These are phyloP conservation scores for Phytophthora fragariae DNA, from an alignment of 352 stramenopile genomes.

Conservation along the genomic window DNA sequence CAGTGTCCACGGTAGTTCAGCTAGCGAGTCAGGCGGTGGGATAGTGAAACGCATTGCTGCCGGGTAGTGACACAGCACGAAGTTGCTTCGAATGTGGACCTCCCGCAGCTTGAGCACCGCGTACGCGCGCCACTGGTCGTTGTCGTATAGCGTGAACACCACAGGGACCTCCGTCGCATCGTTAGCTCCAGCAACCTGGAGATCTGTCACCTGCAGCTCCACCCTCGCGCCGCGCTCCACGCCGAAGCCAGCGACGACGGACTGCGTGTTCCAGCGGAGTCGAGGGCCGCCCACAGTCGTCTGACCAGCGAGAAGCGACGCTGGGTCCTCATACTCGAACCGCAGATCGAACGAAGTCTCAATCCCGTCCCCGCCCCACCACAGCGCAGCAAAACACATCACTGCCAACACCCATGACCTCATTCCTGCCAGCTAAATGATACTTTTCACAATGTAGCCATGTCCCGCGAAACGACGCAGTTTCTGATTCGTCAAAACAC, in stretches of 20 bases:
- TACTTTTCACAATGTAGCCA: conserved; percentile 15
- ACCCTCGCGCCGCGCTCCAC: conserved; percentile 61
- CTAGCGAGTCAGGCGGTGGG: conserved; percentile 19
- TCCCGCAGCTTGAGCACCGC: conserved; percentile 67
- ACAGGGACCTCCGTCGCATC: conserved; percentile 39
- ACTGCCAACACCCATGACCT: background rate
- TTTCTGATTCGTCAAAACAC: too few species aligned
- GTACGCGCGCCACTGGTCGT: conserved; percentile 69
- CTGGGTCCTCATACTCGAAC: conserved; percentile 21
- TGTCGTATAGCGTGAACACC: conserved; percentile 68
- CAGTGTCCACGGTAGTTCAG: conserved; percentile 23
- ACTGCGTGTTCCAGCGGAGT: conserved; percentile 72
- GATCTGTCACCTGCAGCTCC: conserved; percentile 46
- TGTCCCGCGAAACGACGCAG: conserved; percentile 22
- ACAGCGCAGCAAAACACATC: background rate
- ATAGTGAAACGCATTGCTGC: conserved; percentile 56
- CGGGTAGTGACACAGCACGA: conserved; percentile 70
- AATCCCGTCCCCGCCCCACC: conserved; percentile 1
- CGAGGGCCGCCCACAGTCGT: conserved; percentile 18
- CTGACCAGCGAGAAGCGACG: background rate
- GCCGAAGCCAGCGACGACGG: conserved; percentile 60
- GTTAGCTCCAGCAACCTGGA: background rate
- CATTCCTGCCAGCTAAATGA: too few species aligned
- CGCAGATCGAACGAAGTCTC: conserved; percentile 21
- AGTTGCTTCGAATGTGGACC: conserved; percentile 60